Percentiles rank a stretch among this genome's conserved stretches.
Evolutionary conservation across 2,329 filamentous ascomycete species (phyloP).

Genomic region (Knufia fluminis): DNA sequence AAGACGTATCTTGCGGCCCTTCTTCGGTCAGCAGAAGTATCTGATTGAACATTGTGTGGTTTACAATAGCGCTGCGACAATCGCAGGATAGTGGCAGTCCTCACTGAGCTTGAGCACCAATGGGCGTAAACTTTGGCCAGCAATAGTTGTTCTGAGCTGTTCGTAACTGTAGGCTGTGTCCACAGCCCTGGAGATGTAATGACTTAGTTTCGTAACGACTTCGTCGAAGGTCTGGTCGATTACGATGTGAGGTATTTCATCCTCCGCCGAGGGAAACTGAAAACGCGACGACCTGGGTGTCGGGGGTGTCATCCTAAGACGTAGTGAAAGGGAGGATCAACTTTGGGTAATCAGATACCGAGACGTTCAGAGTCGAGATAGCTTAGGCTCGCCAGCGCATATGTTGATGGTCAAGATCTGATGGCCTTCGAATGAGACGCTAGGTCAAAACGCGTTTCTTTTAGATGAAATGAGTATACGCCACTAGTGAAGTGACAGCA

Average conservation of each 20-base stretch:
- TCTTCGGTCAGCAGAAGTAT: background rate
- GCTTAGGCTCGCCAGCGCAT: too few relatives aligned
- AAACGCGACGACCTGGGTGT: slow-evolving; percentile 19
- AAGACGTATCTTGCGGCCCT: slow-evolving; percentile 52
- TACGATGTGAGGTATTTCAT: slow-evolving; percentile 34
- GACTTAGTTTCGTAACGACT: slow-evolving; percentile 34
- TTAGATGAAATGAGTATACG: too few relatives aligned
- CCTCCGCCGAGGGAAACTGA: slow-evolving; percentile 19
- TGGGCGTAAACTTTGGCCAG: slow-evolving; percentile 31
- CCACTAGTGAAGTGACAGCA: too few relatives aligned
- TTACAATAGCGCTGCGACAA: slow-evolving; percentile 45
- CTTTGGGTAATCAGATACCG: background rate
- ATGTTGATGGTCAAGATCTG: too few relatives aligned
- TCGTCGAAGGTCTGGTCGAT: slow-evolving; percentile 32
- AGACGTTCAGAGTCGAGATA: too few relatives aligned
- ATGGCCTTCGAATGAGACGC: too few relatives aligned
- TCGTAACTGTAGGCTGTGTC: slow-evolving; percentile 38
- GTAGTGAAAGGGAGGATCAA: background rate
- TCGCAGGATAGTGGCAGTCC: slow-evolving; percentile 35
- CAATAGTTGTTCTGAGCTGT: slow-evolving; percentile 32
- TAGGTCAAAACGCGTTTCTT: too few relatives aligned
- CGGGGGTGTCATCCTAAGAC: slow-evolving; percentile 13
- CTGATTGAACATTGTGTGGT: slow-evolving; percentile 17
- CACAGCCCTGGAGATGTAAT: slow-evolving; percentile 33
- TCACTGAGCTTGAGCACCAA: slow-evolving; percentile 32